A percentile compares a stretch with the other conserved stretches of the same genome.
These are phyloP conservation scores for Scenedesmus sp. DNA, from an alignment of 163 green algal genomes.

Conservation along the genomic window DNA sequence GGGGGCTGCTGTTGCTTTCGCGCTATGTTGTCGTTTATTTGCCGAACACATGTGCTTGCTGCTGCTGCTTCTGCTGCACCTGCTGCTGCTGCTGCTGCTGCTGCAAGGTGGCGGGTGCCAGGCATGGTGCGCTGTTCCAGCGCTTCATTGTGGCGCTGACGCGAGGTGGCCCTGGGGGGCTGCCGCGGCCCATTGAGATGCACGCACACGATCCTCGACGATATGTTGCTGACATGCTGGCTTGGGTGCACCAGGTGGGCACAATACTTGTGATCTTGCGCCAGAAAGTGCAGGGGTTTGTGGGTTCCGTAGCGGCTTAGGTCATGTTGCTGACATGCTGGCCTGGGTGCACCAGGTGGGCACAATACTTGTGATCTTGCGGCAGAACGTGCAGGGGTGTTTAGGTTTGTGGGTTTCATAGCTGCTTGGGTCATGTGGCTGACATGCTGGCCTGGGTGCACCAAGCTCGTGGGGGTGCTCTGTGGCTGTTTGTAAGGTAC, in stretches of 20 bases:
- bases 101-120: conserved; percentile 70
- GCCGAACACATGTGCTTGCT: too few relatives aligned
- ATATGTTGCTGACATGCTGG: conserved; percentile 95
- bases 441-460: background rate
- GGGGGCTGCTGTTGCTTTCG: too few relatives aligned
- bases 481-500: too few relatives aligned
- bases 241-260: conserved; percentile 93
- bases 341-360: conserved; percentile 92
- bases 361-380: background rate
- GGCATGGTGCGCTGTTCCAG: conserved; percentile 96
- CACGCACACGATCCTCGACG: conserved; percentile 92
- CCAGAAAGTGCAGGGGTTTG: too few relatives aligned
- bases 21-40: background rate
- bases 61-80: background rate
- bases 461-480: too few relatives aligned
- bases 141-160: conserved; percentile 94
- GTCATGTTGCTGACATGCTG: too few relatives aligned
- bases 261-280: too few relatives aligned
- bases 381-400: background rate
- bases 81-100: background rate
- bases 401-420: background rate
- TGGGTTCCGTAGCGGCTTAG: too few relatives aligned
- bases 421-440: background rate
- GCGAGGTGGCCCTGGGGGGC: conserved; percentile 74
- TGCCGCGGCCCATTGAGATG: conserved; percentile 96